Percentiles rank a stretch among this genome's conserved stretches.
These are phyloP conservation scores for Fusarium algeriense DNA, from an alignment of 2,329 filamentous ascomycete genomes.

Conservation along the genomic window DNA sequence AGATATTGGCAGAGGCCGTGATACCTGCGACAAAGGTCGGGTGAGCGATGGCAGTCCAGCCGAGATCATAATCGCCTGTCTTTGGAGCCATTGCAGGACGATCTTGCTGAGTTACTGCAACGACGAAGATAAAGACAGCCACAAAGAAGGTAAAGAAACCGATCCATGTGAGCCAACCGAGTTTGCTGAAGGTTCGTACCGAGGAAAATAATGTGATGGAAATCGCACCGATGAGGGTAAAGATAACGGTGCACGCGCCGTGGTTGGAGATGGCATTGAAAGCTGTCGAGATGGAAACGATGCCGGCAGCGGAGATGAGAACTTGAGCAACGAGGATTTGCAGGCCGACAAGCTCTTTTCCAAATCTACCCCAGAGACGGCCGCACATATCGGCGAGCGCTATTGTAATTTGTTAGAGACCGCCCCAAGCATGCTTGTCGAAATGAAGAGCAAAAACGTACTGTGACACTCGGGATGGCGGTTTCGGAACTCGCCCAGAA, in stretches of 20 bases:
- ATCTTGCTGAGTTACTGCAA: not conserved
- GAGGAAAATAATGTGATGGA: not conserved
- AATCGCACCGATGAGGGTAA: not conserved
- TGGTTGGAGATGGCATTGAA: conserved; percentile 10
- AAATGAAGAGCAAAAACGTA: not conserved
- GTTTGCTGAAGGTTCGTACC: not conserved
- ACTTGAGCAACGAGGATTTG: not conserved
- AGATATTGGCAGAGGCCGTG: conserved; percentile 42
- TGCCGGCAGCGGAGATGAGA: conserved; percentile 1
- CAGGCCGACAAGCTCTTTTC: not conserved
- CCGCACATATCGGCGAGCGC: conserved; percentile 8
- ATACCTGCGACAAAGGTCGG: not conserved
- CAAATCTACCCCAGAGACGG: not conserved
- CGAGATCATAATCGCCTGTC: not conserved
- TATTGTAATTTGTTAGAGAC: not conserved
- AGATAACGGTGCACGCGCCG: not conserved
- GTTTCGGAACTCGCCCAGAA: conserved; percentile 3
- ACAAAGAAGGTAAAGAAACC: conserved; percentile 1
- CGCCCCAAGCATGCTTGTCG: fast-evolving
- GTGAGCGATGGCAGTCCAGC: conserved; percentile 4
- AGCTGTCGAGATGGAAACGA: not conserved
- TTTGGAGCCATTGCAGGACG: conserved; percentile 1
- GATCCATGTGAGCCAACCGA: conserved; percentile 7
- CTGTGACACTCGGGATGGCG: conserved; percentile 2
- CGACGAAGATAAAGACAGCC: conserved; percentile 7